phyloP scores from a whole-genome alignment of 2,329 filamentous ascomycete genomes.

The Cordyceps militaris region DNA sequence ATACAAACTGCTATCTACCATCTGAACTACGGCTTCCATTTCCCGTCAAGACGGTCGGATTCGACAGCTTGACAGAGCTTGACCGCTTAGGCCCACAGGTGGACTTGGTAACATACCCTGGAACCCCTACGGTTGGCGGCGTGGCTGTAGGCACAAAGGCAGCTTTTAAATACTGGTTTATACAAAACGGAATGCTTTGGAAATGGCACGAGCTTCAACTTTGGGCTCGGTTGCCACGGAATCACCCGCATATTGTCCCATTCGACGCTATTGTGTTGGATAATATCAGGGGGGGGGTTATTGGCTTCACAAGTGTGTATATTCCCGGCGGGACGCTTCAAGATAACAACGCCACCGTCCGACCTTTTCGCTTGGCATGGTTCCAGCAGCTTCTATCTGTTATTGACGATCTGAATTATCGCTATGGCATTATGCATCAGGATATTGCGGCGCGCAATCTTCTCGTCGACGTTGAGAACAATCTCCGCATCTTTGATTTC shows the following conservation, averaged over 20 bases:
- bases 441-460: slow-evolving; percentile 34
- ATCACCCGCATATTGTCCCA: slow-evolving; percentile 24
- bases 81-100: slow-evolving; percentile 23
- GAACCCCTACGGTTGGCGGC: slow-evolving; percentile 9
- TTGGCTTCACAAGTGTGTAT: slow-evolving; percentile 30
- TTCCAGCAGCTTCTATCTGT: slow-evolving; percentile 29
- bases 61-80: slow-evolving; percentile 22
- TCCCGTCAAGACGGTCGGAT: slow-evolving; percentile 17
- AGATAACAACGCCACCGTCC: slow-evolving; percentile 18
- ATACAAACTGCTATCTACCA: slow-evolving; percentile 18
- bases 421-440: slow-evolving; percentile 30
- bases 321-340: slow-evolving; percentile 26
- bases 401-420: slow-evolving; percentile 31
- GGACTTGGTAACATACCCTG: slow-evolving; percentile 22
- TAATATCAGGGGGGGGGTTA: slow-evolving; percentile 21
- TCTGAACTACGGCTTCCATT: slow-evolving; percentile 15
- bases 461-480: slow-evolving; percentile 26
- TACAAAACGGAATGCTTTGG: slow-evolving; percentile 16
- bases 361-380: slow-evolving; percentile 29
- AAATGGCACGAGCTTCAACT: slow-evolving; percentile 30
- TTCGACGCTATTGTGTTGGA: slow-evolving; percentile 29
- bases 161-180: slow-evolving; percentile 29
- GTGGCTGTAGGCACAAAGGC: slow-evolving; percentile 11
- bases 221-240: slow-evolving; percentile 23
- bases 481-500: slow-evolving; percentile 32